phyloP scores from a whole-genome alignment of 345 rosid genomes.

The Gossypium sturtianum region DNA sequence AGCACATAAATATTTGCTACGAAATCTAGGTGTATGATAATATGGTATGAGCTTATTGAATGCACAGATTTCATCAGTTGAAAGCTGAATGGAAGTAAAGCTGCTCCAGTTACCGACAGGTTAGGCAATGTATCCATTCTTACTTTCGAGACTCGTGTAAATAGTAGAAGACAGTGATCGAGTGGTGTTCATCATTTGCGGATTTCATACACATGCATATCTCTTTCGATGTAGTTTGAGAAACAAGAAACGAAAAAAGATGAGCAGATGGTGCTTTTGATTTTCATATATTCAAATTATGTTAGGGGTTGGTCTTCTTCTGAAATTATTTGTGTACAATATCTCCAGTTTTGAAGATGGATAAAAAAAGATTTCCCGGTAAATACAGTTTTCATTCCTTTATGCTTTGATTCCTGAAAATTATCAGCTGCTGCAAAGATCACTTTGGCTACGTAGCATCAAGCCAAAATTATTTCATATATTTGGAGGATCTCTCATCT shows the following conservation, averaged over 20 bases:
- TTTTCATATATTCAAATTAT: background rate
- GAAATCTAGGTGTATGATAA: too few relatives aligned
- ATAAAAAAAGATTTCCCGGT: background rate
- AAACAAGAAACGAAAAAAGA: conserved; percentile 13
- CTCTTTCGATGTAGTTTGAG: conserved; percentile 9
- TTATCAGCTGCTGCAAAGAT: background rate
- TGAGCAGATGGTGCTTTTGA: background rate
- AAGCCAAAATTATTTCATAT: too few relatives aligned
- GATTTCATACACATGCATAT: conserved; percentile 7
- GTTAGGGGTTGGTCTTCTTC: conserved; percentile 2
- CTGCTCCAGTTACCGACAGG: background rate
- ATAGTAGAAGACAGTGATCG: conserved; percentile 22
- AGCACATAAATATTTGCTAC: conserved; percentile 26
- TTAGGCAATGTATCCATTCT: background rate
- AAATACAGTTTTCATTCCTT: background rate
- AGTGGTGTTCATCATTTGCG: conserved; percentile 15
- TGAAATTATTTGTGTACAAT: background rate
- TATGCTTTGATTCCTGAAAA: background rate
- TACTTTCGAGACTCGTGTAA: conserved; percentile 20
- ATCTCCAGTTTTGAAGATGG: conserved; percentile 3
- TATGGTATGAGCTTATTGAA: too few relatives aligned
- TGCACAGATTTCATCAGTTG: too few relatives aligned
- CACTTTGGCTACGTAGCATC: too few relatives aligned
- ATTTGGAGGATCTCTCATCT: too few relatives aligned
- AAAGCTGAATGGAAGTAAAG: conserved; percentile 7